These are phyloP conservation scores for Fusarium sp. DNA, from an alignment of 2,329 filamentous ascomycete species.

Conservation along the genomic window DNA sequence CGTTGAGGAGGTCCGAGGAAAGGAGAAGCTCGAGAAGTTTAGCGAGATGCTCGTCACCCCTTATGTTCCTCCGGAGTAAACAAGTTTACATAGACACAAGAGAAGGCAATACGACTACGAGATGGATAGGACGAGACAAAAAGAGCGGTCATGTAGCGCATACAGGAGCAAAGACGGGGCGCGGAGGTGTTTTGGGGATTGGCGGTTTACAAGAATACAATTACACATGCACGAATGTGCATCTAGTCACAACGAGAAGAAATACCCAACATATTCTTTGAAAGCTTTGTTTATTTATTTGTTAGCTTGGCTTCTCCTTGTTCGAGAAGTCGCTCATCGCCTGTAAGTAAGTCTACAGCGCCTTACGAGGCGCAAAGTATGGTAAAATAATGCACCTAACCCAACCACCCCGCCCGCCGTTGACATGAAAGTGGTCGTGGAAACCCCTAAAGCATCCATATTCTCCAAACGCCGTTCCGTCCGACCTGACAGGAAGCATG, in stretches of 20 bases:
- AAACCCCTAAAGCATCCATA: conserved; percentile 9
- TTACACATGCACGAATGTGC: conserved; percentile 4
- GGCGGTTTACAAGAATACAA: conserved; percentile 34
- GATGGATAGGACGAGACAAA: conserved; percentile 14
- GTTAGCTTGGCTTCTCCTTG: conserved; percentile 19
- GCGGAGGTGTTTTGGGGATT: conserved; percentile 39
- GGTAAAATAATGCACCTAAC: conserved; percentile 15
- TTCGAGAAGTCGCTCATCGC: conserved; percentile 12
- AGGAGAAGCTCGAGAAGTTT: conserved; percentile 93
- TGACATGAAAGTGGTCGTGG: conserved; percentile 25
- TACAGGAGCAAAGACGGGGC: conserved; percentile 27
- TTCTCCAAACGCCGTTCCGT: conserved; percentile 42
- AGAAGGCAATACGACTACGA: conserved; percentile 23
- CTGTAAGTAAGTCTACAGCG: conserved; percentile 1
- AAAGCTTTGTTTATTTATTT: conserved; percentile 35
- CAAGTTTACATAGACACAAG: conserved; percentile 28
- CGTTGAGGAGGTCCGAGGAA: conserved; percentile 95
- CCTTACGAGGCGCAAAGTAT: conserved; percentile 9
- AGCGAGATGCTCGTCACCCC: conserved; percentile 87
- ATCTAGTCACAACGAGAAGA: conserved; percentile 33
- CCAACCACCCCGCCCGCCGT: conserved; percentile 10
- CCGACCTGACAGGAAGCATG: conserved; percentile 34
- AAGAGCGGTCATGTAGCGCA: conserved; percentile 23
- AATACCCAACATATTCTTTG: conserved; percentile 27
- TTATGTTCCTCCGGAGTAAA: conserved; percentile 75